A percentile compares a stretch with the other conserved stretches of the same genome.
phyloP scores from a whole-genome alignment of 73 alveolate genomes.

The Paramecium octaurelia region DNA sequence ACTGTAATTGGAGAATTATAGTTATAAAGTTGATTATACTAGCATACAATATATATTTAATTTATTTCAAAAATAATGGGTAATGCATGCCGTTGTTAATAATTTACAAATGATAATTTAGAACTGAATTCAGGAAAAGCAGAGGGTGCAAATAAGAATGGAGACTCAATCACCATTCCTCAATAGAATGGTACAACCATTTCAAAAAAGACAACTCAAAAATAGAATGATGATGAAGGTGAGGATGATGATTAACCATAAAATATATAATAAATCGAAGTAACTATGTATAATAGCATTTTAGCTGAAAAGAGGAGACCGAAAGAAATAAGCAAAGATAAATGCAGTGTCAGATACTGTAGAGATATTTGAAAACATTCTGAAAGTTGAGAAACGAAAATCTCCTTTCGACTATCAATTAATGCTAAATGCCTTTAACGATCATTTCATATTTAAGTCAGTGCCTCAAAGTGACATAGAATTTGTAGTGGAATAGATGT shows the following conservation, averaged over 20 bases:
- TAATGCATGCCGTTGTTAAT: constrained; percentile 37
- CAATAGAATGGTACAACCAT: neutral
- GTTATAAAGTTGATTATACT: neutral
- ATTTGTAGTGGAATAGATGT: constrained; percentile 51
- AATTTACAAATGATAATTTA: neutral
- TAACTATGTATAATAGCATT: neutral
- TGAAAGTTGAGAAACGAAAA: neutral
- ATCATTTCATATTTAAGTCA: constrained; percentile 28
- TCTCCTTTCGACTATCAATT: constrained; percentile 33
- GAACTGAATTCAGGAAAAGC: neutral
- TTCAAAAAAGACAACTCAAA: neutral
- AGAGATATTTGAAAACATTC: constrained; percentile 26
- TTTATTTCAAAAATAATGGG: constrained; percentile 14
- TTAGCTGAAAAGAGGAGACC: neutral
- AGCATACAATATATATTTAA: neutral
- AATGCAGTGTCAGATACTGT: constrained; percentile 29
- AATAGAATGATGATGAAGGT: neutral
- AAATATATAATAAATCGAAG: neutral
- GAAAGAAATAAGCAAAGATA: neutral
- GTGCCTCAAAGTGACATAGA: constrained; percentile 8
- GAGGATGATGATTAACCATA: neutral
- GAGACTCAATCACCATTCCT: neutral
- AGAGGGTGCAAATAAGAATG: neutral
- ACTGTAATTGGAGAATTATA: neutral
- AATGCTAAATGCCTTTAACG: constrained; percentile 15